Evolutionary conservation across 768 basidiomycete genomes (phyloP), one percentile per base, ranked within the genome.

Genomic region (Boletus rufocinnamomeus): DNA sequence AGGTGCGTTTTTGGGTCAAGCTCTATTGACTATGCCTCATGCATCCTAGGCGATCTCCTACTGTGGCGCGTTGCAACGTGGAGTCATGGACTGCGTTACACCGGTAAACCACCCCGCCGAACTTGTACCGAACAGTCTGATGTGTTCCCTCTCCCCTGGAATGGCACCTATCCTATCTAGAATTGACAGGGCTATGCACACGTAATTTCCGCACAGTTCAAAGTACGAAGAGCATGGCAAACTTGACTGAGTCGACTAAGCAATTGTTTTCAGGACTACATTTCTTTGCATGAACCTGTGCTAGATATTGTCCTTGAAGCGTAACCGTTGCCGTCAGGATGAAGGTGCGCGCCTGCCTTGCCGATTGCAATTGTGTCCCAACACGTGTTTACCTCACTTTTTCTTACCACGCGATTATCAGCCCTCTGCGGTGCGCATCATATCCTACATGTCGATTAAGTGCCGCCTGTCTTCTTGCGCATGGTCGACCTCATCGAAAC

Each of bases 401-500:
- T 61, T 52, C 51, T 51, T 54, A 64, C 53, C 72, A 74, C 71
- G 69, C 72, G 72, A 74, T 73, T 73, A 73, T 73, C 72, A 65
- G 52, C 69, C 69, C 63, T 37, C 61, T 62, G 57, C 48, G 53
- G 71, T 61, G 72, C 67, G 57, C 70, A 73, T 68, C 72, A 72
- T 58, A 69, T 69, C 66, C 57, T 53, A 47, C 59, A 50, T 46
- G 61, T 60, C 62, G 59, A 52, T 57, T 54, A 54, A 55, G 50
- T 62, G 45, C 52, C 59, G 66, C 64, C 66, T 65, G 71, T 72
- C 65, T 48, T 48, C 62, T 21, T 55, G 60, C 63, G 64, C 72
- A 59, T 72, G 71, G 71, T 52, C 52, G 44, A 62, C 72, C 72
- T 73, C 72, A 56, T 74, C 71, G 73, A 74, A 73, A 65, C 68